Conservation (phyloP, 345 rosid genomes). For the Bruguiera gymnorhiza region DNA sequence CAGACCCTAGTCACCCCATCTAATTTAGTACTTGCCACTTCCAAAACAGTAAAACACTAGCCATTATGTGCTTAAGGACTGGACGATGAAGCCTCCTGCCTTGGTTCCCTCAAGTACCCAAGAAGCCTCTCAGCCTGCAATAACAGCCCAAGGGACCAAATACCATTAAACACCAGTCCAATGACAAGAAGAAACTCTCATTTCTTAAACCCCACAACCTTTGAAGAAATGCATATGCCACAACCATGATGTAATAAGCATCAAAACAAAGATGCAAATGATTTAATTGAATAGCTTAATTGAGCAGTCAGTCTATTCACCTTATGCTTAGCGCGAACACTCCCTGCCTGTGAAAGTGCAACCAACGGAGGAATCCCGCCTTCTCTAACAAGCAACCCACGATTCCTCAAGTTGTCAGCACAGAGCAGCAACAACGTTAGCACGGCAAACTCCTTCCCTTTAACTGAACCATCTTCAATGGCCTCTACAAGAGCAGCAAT, state of each 20-base stretch:
- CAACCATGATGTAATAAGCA: too few relatives aligned
- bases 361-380: constrained; percentile 98
- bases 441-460: constrained; percentile 89
- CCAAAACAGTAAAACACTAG: background rate
- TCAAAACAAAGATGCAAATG: background rate
- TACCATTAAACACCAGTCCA: background rate
- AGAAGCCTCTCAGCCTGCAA: constrained; percentile 88
- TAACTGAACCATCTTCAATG: constrained; percentile 77
- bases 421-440: constrained; percentile 79
- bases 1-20: constrained; percentile 9
- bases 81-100: constrained; percentile 55
- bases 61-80: constrained; percentile 39
- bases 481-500: constrained; percentile 87
- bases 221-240: too few relatives aligned
- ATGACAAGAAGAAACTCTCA: background rate
- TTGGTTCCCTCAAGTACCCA: constrained; percentile 65
- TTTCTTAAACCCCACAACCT: background rate
- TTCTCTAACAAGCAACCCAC: constrained; percentile 89
- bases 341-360: constrained; percentile 80
- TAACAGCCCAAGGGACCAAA: background rate
- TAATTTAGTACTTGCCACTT: constrained; percentile 23
- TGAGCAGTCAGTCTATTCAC: constrained; percentile 18
- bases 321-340: constrained; percentile 74
- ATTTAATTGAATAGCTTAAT: background rate
- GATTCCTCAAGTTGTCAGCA: constrained; percentile 62